Evolutionary conservation across 208 protist genomes (phyloP), one percentile per base, ranked within the genome.

Genomic region (Novymonas esmeraldas): DNA sequence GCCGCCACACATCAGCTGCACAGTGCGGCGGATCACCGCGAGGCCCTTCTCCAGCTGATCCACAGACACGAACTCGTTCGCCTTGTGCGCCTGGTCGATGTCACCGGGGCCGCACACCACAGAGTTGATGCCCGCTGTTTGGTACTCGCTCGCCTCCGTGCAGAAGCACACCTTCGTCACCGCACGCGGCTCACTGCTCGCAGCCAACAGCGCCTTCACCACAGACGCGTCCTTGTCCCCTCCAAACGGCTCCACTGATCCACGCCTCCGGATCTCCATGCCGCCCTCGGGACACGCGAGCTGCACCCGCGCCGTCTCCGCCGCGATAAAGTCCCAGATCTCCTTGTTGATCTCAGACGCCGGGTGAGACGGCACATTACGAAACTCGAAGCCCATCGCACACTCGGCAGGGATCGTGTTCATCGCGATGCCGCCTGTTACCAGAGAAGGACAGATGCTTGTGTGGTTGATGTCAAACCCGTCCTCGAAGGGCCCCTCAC

Each of bases 51-150:
- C 68, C 46, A 87, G 72, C 63, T 91, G 76, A 36, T 85, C 79
- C 56, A 87, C 31, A 13, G 70, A 46, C 24, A 91, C 71, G 55
- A 86, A 91, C 68, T 91, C 85, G 70, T 91, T 83, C 10, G 76
- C 56, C 59, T 84, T 74, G 78, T 91, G 85, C 48, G 85, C 85
- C 60, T 87, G 81, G 10, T 81, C 70, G 54, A 87, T 87, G 60
- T 62, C 78, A 33, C 81, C 85, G 3, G 85, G 85, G 5, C 85
- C 85, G 74, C 81, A 87, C 38, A 91, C 78, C 10, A 85, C 70
- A 24, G 79, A 75, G 36, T 70, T 72, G n/a, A 87, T 73, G 55
- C 85, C 81, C n/a, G 79, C 50, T 26, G 39, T 51, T 44, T 85
- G 79, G 67, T 81, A 87, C 45, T 82, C 71, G 2, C 76, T 77